A percentile compares a stretch with the other conserved stretches of the same genome.
phyloP scores from a whole-genome alignment of 176 grass and related monocot genomes.

The Carex pumila region DNA sequence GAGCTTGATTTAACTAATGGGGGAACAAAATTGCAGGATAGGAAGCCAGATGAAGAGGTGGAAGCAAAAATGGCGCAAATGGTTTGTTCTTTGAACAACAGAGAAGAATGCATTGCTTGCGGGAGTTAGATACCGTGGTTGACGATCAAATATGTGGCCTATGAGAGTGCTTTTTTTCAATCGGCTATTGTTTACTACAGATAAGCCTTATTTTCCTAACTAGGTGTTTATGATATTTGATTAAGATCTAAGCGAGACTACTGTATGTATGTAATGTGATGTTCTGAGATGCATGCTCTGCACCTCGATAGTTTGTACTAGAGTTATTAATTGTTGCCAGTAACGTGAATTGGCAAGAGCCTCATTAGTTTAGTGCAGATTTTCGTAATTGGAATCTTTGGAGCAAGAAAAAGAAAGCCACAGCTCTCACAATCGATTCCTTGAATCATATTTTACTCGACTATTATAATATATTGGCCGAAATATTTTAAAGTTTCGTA shows the following conservation, averaged over 20 bases:
- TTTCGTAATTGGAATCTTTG: not conserved
- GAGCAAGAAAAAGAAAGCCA: too few species aligned
- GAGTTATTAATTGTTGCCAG: not conserved
- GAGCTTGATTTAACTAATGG: not conserved
- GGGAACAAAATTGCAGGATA: conserved; percentile 29
- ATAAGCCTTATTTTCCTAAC: not conserved
- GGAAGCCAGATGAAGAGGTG: conserved; percentile 31
- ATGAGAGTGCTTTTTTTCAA: not conserved
- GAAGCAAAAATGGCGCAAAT: conserved; percentile 96
- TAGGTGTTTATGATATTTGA: not conserved
- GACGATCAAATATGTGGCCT: not conserved
- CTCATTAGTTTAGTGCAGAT: not conserved
- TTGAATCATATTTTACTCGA: too few species aligned
- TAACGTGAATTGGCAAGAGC: not conserved
- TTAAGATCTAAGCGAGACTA: not conserved
- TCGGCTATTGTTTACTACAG: not conserved
- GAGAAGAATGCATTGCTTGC: conserved; percentile 81
- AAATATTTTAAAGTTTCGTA: too few species aligned
- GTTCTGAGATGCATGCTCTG: not conserved
- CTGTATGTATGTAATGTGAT: not conserved
- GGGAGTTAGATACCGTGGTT: conserved; percentile 50
- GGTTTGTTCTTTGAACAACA: conserved; percentile 88
- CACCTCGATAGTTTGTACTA: not conserved
- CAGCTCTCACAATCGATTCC: too few species aligned
- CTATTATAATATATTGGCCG: too few species aligned